These are phyloP conservation scores for Xylariaceae sp. DNA, from an alignment of 2,329 filamentous ascomycete species.

Conservation along the genomic window DNA sequence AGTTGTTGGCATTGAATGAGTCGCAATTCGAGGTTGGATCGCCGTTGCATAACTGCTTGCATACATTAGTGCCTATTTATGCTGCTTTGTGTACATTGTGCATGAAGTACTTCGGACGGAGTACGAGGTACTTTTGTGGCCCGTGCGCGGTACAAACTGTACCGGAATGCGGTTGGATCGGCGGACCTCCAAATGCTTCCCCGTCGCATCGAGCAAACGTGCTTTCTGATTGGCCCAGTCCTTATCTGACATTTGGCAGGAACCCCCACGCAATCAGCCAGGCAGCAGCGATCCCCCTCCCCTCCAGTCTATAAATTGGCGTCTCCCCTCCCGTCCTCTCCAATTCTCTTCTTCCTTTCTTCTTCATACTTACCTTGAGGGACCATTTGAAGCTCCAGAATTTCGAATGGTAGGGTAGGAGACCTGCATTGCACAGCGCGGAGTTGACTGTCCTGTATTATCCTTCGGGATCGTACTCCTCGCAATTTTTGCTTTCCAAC, in stretches of 20 bases:
- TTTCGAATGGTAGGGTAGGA: conserved; percentile 39
- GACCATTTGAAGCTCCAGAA: conserved; percentile 43
- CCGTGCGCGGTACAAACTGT: background rate
- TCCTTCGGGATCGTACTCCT: conserved; percentile 50
- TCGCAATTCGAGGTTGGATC: no score
- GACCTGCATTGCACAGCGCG: conserved; percentile 53
- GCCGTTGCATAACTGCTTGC: no score
- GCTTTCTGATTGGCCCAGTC: conserved; percentile 16
- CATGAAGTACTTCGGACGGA: no score
- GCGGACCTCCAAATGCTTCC: conserved; percentile 1
- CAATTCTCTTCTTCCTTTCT: conserved; percentile 33
- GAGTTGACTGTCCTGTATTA: conserved; percentile 47
- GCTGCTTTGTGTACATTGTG: no score
- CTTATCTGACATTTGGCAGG: background rate
- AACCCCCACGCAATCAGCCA: conserved; percentile 21
- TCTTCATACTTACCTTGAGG: conserved; percentile 52
- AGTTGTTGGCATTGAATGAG: no score
- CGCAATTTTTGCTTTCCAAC: conserved; percentile 45
- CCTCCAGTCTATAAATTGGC: conserved; percentile 22
- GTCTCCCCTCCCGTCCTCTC: conserved; percentile 12
- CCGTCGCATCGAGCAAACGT: background rate
- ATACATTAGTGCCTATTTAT: no score
- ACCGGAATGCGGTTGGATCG: background rate
- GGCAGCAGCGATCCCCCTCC: background rate
- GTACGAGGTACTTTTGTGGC: background rate